A percentile compares a stretch with the other conserved stretches of the same genome.
phyloP scores from a whole-genome alignment of 257 asterid species.

The Nicotiana tomentosiformis region DNA sequence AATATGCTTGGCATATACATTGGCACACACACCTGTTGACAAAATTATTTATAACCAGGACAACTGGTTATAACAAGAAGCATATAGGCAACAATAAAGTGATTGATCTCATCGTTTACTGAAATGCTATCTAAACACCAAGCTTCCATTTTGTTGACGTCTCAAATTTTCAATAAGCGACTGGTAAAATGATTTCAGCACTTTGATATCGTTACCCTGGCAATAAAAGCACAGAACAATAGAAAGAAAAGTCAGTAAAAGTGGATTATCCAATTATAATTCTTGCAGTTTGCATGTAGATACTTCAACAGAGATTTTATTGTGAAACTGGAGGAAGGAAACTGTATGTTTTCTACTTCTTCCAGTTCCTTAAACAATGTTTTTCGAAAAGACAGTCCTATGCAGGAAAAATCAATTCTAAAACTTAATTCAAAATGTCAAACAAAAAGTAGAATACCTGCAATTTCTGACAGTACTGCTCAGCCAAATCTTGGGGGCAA shows the following conservation, averaged over 20 bases:
- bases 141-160: constrained; percentile 77
- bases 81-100: constrained; percentile 11
- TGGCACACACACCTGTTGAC: constrained; percentile 27
- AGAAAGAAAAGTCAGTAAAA: not conserved
- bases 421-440: not conserved
- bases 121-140: constrained; percentile 63
- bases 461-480: constrained; percentile 73
- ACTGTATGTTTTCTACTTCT: not conserved
- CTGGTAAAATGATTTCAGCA: constrained; percentile 74
- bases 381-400: not conserved
- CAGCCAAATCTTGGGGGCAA: constrained; percentile 86
- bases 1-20: not conserved
- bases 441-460: constrained; percentile 47
- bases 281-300: not conserved
- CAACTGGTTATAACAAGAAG: constrained; percentile 22
- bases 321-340: not conserved
- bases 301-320: not conserved
- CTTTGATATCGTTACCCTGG: constrained; percentile 72
- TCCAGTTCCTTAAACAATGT: not conserved
- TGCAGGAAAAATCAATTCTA: not conserved
- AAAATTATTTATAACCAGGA: constrained; percentile 22
- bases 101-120: not conserved
- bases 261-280: not conserved
- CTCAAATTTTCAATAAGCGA: constrained; percentile 71
- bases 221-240: not conserved